Conservation (phyloP, 2,329 filamentous ascomycete species). For the Leptodontidium sp. region DNA sequence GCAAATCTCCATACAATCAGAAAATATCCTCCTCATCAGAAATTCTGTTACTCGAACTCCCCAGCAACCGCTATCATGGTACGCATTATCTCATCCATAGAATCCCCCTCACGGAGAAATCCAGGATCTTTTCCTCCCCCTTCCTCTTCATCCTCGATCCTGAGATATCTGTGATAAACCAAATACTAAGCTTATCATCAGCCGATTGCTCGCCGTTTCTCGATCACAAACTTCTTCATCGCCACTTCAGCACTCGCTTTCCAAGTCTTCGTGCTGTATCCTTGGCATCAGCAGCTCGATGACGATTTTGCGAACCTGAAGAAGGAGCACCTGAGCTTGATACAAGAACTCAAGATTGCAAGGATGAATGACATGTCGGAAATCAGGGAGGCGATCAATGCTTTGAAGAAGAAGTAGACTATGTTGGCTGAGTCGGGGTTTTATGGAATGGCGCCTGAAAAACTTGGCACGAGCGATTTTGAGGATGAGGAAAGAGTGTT, state of each 20-base stretch:
- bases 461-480: not conserved
- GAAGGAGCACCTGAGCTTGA: constrained; percentile 50
- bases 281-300: constrained; percentile 62
- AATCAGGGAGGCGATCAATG: constrained; percentile 27
- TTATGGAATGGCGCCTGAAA: too few species aligned
- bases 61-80: not conserved
- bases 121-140: not conserved
- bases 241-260: constrained; percentile 60
- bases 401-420: constrained; percentile 21
- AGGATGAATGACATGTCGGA: constrained; percentile 29
- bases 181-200: constrained; percentile 16
- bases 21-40: not conserved
- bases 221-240: constrained; percentile 61
- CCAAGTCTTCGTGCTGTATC: constrained; percentile 63
- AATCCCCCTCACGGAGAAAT: not conserved
- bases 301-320: constrained; percentile 58
- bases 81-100: too few species aligned
- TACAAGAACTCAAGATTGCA: constrained; percentile 27
- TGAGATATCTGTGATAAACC: constrained; percentile 8
- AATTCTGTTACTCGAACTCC: not conserved
- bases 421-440: not conserved
- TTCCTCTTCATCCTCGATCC: not conserved
- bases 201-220: constrained; percentile 59
- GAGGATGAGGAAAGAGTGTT: not conserved
- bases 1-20: not conserved